Base-by-base conservation (phyloP, 306 rosid species). In the Medicago arabica region DNA sequence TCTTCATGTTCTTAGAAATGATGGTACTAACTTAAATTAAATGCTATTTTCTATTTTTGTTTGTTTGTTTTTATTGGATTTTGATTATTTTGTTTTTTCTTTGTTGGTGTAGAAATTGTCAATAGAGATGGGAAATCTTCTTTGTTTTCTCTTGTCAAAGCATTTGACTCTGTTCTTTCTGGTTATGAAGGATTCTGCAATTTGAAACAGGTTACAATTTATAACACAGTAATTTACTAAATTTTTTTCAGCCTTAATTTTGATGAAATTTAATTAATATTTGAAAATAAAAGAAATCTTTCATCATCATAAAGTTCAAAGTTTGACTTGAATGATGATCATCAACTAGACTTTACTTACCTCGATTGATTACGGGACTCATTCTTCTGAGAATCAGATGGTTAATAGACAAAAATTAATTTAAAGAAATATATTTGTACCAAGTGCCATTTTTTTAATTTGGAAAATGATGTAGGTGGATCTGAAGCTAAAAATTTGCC, bases 161-260 rank as follows among this genome's bases (percentile, higher is more conserved):
- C 98, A 14, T 96, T 96, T 80, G 99, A 95, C 78, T 82, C 97
- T 87, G 93, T 92, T 65, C 92, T 96, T 61, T 89, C 96, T 34
- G 96, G 91, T 50, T 96, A 90, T 65, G 97, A 96, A 85, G 98
- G 99, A 54, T 90, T 92, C 89, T 95, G 99, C 85, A 89, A 85
- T 85, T 81, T 95, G 81, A 95, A 89, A 53, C 99, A 95, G 78
- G 70, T 61, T 28, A 3, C 6, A 8, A 53, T 6, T 53, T 53
- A 2, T 9, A 54, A 54, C 9, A 5, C 17, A 5, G 0, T n/a
- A 6, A 50, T 50, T 50, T 15, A 58, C 4, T 23, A 28, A 10
- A 11, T 58, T 1, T 5, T 23, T 57, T 11, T 58, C 5, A 58
- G 39, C 64, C 8, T 23, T 7, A 21, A 12, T 34, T 61, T 46